Percentiles rank a stretch among this genome's conserved stretches.
Conservation (phyloP, 345 rosid species). For the Turnera subulata region DNA sequence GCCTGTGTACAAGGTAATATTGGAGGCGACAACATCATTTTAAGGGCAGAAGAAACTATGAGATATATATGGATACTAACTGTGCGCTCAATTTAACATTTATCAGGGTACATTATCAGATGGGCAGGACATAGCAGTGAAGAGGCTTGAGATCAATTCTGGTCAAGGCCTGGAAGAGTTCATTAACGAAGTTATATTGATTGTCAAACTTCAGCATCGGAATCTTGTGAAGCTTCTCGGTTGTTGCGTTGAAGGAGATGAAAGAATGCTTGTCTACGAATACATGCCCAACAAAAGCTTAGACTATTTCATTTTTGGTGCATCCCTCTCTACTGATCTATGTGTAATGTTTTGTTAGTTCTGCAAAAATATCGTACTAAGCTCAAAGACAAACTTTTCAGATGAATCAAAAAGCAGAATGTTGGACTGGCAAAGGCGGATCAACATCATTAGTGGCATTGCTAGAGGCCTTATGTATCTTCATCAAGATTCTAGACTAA, state of each 20-base stretch:
- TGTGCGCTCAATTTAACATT: no score
- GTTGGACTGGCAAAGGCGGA: not conserved
- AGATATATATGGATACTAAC: no score
- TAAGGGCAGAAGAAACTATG: no score
- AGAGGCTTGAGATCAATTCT: conserved; percentile 2
- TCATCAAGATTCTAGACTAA: conserved; percentile 8
- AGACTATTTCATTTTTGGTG: conserved; percentile 4
- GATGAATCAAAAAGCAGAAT: not conserved
- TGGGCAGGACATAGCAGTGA: conserved; percentile 5
- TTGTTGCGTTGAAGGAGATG: not conserved
- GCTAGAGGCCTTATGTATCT: conserved; percentile 7
- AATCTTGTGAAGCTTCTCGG: conserved; percentile 7
- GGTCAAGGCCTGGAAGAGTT: conserved; percentile 1
- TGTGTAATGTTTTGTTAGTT: not conserved
- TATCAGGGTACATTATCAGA: not conserved
- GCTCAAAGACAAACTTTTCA: not conserved
- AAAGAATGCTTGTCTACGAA: conserved; percentile 2
- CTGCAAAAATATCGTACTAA: not conserved
- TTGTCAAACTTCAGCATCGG: conserved; percentile 9
- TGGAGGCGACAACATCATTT: no score
- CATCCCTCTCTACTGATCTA: not conserved
- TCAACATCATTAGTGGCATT: conserved; percentile 1
- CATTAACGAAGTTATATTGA: conserved; percentile 1
- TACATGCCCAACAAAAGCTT: conserved; percentile 8
- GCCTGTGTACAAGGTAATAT: no score